Evolutionary conservation across 306 rosid genomes (phyloP).

Genomic region (Lupinus albus): DNA sequence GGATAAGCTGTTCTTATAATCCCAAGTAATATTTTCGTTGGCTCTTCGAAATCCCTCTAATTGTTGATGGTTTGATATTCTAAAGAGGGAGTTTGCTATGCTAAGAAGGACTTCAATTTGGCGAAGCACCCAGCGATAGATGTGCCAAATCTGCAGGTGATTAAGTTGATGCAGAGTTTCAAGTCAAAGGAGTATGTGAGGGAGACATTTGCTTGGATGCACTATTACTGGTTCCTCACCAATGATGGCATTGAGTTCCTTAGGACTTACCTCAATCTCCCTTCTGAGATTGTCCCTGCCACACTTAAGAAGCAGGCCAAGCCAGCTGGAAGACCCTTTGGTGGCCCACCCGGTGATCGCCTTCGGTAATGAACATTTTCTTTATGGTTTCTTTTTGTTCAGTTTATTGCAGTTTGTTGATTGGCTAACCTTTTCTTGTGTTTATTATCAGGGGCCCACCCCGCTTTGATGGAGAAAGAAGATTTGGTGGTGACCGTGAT

Average conservation of each 20-base stretch:
- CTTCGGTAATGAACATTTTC: constrained; percentile 52
- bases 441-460: constrained; percentile 58
- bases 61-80: neutral
- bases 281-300: constrained; percentile 88
- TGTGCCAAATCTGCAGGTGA: constrained; percentile 88
- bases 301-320: constrained; percentile 83
- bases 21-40: too few species aligned
- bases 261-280: constrained; percentile 85
- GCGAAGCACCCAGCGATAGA: constrained; percentile 88
- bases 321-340: constrained; percentile 69
- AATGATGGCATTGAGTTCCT: constrained; percentile 90
- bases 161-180: constrained; percentile 93
- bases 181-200: constrained; percentile 87
- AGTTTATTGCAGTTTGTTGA: neutral
- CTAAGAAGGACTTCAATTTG: constrained; percentile 77
- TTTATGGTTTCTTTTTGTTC: neutral
- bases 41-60: neutral
- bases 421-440: neutral
- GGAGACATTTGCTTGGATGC: constrained; percentile 94
- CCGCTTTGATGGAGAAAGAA: constrained; percentile 70
- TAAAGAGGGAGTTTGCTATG: constrained; percentile 75
- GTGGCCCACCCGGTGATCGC: constrained; percentile 82
- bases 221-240: constrained; percentile 87
- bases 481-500: constrained; percentile 87
- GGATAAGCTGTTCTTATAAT: too few species aligned